Evolutionary conservation across 2,329 filamentous ascomycete genomes (phyloP), one percentile per base, ranked within the genome.

Genomic region (Zymoseptoria passerinii): DNA sequence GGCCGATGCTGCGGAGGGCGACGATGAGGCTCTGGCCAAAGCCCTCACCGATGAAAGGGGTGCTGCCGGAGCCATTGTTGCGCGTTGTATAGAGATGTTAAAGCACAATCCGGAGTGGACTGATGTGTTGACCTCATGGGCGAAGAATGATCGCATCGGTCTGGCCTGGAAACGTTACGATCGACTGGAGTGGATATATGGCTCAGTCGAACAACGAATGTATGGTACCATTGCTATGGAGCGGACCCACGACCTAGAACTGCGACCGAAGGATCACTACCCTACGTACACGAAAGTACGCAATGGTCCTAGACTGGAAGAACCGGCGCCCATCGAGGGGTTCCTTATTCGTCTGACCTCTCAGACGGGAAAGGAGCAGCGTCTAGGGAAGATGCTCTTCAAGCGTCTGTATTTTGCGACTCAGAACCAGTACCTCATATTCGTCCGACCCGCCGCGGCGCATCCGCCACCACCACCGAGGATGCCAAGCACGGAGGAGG

Each of bases 101-200:
- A 72, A 78, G 61, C 74, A 79, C 23, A 76, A 79, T 35, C 73
- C 78, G 0, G 82, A 86, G 65, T 87, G 83, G 83, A 72, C 76
- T 6, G 78, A 83, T 52, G 77, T 87, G 2, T 67, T 87, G 10
- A 76, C 80, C 40, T 69, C 75, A n/a, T 87, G 85, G 85, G 75
- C 78, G 3, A 77, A 77, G 54, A 74, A 78, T 20, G 79, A 82
- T 59, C 80, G 80, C 27, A 82, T 87, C 68, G 85, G 85, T 2
- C 76, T 88, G 52, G 84, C 83, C 3, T 88, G 85, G 85, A 85
- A 84, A 70, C 77, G 85, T 51, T 88, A 87, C 66, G 85, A 88
- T 66, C 78, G 85, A 23, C 73, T 88, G 16, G 85, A 88, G 71
- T 88, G 85, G 85, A 76, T 88, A 4, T 79, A 85, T 69, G 85